Conservation (phyloP, 306 rosid genomes). For the Phaseolus lunatus region DNA sequence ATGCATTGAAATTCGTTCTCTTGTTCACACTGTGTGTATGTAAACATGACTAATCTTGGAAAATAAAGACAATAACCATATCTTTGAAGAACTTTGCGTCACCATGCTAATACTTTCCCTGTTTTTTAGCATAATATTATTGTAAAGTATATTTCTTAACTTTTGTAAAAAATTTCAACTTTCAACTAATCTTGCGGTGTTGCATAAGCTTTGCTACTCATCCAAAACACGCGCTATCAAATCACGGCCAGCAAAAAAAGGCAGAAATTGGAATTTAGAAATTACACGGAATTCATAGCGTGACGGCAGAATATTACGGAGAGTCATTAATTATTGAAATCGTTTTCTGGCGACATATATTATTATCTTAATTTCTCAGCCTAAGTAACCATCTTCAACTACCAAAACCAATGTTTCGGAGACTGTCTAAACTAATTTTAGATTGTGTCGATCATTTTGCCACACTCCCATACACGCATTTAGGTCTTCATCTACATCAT, state of each 20-base stretch:
- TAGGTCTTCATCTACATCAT: slow-evolving; percentile 13
- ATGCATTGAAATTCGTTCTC: neutral
- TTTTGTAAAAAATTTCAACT: neutral
- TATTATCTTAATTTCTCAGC: slow-evolving; percentile 1
- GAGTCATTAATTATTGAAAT: neutral
- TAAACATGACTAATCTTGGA: neutral
- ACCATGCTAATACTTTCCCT: neutral
- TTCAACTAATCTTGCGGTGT: neutral
- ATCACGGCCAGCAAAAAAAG: neutral
- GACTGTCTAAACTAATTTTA: neutral
- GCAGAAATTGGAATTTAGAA: neutral
- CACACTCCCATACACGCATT: neutral
- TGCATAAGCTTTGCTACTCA: slow-evolving; percentile 12
- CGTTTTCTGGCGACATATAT: neutral
- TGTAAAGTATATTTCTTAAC: no score
- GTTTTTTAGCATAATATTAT: no score
- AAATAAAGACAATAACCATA: neutral
- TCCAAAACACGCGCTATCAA: neutral
- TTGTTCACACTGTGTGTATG: slow-evolving; percentile 20
- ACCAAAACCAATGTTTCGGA: neutral
- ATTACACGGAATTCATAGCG: slow-evolving; percentile 15
- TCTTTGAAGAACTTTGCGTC: neutral
- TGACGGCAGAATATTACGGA: slow-evolving; percentile 11
- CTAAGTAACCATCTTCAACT: slow-evolving; percentile 6
- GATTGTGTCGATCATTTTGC: neutral